Evolutionary conservation across 2,329 filamentous ascomycete species (phyloP).

Genomic region (Trichoderma gracile): DNA sequence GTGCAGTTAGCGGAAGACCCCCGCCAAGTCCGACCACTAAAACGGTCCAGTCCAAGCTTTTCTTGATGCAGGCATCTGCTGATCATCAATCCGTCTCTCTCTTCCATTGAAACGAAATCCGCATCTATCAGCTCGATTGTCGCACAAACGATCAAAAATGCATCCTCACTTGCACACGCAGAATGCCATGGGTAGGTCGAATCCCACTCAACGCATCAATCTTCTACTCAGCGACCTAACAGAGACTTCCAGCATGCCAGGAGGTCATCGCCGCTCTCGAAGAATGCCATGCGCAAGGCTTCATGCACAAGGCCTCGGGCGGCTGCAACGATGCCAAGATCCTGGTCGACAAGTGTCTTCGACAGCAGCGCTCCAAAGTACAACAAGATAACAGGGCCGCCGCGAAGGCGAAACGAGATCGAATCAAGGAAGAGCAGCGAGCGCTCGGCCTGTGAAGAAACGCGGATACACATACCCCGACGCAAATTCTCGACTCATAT

Average conservation of each 20-base stretch:
- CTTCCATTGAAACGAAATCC: not conserved
- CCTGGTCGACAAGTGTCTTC: constrained; percentile 81
- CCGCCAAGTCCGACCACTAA: not conserved
- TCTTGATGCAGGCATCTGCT: constrained; percentile 2
- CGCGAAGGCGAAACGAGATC: constrained; percentile 68
- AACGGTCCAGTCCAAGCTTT: constrained; percentile 39
- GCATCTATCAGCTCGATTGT: not conserved
- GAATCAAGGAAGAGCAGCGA: constrained; percentile 72
- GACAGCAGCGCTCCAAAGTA: constrained; percentile 74
- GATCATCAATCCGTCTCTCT: not conserved
- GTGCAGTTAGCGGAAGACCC: constrained; percentile 6
- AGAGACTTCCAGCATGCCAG: constrained; percentile 73
- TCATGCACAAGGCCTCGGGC: constrained; percentile 86
- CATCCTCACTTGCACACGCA: constrained; percentile 97
- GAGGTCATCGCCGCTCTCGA: constrained; percentile 92
- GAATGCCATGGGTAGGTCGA: constrained; percentile 72
- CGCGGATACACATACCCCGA: not conserved
- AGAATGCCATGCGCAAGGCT: constrained; percentile 90
- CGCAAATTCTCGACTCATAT: constrained; percentile 13
- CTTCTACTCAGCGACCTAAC: constrained; percentile 28
- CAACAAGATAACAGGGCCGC: constrained; percentile 71
- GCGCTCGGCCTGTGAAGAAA: constrained; percentile 40
- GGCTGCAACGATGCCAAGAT: constrained; percentile 88
- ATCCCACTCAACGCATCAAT: not conserved
- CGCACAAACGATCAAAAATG: constrained; percentile 57